phyloP scores from a whole-genome alignment of 495 filamentous ascomycete genomes.

The Neurospora pannonica region DNA sequence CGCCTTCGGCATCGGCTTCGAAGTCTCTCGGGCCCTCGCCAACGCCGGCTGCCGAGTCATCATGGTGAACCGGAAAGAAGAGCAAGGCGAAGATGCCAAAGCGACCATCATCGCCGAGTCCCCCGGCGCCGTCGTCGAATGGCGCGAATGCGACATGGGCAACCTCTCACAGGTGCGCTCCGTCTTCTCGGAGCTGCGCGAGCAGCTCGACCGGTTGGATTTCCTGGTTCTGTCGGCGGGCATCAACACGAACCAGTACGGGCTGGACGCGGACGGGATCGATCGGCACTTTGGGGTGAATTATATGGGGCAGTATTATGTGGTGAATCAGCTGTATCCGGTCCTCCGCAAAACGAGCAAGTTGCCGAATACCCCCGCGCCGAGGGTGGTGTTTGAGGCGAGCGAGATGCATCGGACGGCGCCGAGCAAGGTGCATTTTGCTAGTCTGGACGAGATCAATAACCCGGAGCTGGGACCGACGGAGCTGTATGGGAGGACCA shows the following conservation, averaged over 20 bases:
- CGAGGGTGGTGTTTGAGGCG: constrained; percentile 43
- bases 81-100: constrained; percentile 31
- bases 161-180: constrained; percentile 27
- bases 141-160: constrained; percentile 35
- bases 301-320: constrained; percentile 39
- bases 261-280: constrained; percentile 30
- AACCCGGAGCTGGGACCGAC: constrained; percentile 39
- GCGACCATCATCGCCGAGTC: constrained; percentile 22
- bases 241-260: constrained; percentile 38
- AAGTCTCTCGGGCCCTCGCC: constrained; percentile 34
- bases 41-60: constrained; percentile 22
- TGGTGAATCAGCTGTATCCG: constrained; percentile 32
- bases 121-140: constrained; percentile 26
- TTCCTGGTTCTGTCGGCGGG: constrained; percentile 41
- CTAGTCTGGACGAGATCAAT: constrained; percentile 44
- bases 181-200: constrained; percentile 25
- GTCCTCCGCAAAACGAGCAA: constrained; percentile 30
- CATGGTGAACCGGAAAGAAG: constrained; percentile 33
- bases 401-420: constrained; percentile 44
- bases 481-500: constrained; percentile 44
- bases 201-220: constrained; percentile 28
- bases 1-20: constrained; percentile 47
- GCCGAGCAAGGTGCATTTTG: constrained; percentile 37
- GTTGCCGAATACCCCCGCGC: constrained; percentile 17
- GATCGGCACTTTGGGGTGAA: constrained; percentile 47